A percentile compares a stretch with the other conserved stretches of the same genome.
These are phyloP conservation scores for Rosa hybrid DNA, from an alignment of 331 rosid genomes.

Conservation along the genomic window DNA sequence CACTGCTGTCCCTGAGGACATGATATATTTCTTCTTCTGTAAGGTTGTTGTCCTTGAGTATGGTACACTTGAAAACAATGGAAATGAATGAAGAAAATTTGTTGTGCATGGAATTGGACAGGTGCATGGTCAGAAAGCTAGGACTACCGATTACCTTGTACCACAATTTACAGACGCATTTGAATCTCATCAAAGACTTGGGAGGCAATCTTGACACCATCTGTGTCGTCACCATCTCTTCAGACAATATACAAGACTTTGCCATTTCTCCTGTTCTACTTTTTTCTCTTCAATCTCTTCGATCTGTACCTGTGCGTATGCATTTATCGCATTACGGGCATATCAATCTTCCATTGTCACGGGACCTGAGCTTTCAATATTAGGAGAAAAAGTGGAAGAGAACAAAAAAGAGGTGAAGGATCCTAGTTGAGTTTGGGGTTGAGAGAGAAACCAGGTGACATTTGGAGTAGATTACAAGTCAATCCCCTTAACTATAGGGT, in stretches of 20 bases:
- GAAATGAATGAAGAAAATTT: not conserved
- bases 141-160: not conserved
- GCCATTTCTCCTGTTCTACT: not conserved
- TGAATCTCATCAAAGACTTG: conserved; percentile 4
- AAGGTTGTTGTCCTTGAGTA: not conserved
- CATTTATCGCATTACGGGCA: too few relatives aligned
- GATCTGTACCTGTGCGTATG: too few relatives aligned
- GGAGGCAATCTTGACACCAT: conserved; percentile 10
- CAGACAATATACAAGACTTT: not conserved
- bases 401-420: too few relatives aligned
- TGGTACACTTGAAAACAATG: not conserved
- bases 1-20: not conserved
- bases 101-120: not conserved
- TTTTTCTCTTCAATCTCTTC: not conserved
- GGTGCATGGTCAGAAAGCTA: not conserved
- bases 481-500: too few relatives aligned
- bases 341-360: too few relatives aligned
- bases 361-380: too few relatives aligned
- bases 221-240: not conserved
- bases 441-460: too few relatives aligned
- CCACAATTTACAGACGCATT: not conserved
- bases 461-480: too few relatives aligned
- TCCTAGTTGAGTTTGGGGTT: too few relatives aligned
- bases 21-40: not conserved
- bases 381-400: too few relatives aligned